Percentiles rank a stretch among this genome's conserved stretches.
Conservation (phyloP, 306 rosid genomes). For the Gillenia trifoliata region DNA sequence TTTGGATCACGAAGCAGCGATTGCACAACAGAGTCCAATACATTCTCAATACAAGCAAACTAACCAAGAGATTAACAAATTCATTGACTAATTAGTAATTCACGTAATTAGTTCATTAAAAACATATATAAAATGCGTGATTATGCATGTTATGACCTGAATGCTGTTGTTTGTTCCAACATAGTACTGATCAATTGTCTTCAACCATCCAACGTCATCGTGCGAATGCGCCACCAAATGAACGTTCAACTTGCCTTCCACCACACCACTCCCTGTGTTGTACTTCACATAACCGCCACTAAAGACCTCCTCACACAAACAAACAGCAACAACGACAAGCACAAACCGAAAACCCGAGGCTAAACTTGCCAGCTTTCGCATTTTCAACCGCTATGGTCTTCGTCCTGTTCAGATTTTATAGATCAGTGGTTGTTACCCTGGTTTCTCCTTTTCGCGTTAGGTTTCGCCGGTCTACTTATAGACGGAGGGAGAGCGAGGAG, state of each 20-base stretch:
- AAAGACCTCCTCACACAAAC: slow-evolving; percentile 28
- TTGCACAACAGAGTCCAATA: slow-evolving; percentile 63
- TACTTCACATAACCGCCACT: slow-evolving; percentile 43
- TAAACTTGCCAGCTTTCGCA: slow-evolving; percentile 20
- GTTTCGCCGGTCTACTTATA: no score
- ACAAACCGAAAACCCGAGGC: slow-evolving; percentile 1
- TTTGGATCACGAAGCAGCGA: slow-evolving; percentile 67
- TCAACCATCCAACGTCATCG: slow-evolving; percentile 92
- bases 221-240: slow-evolving; percentile 77
- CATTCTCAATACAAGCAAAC: slow-evolving; percentile 78
- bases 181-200: slow-evolving; percentile 80
- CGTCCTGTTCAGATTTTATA: no score
- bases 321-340: background rate
- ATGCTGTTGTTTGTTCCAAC: slow-evolving; percentile 44
- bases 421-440: no score
- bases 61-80: background rate
- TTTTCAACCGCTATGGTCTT: no score
- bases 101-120: background rate
- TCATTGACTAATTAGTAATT: no score
- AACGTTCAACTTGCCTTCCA: slow-evolving; percentile 68
- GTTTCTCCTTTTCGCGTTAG: no score
- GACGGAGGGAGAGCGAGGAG: no score
- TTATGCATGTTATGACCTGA: slow-evolving; percentile 36
- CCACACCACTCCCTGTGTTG: slow-evolving; percentile 43
- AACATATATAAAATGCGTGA: background rate